Conservation (phyloP, 192 early-diverging fungal genomes). For the Podochytrium sp. region DNA sequence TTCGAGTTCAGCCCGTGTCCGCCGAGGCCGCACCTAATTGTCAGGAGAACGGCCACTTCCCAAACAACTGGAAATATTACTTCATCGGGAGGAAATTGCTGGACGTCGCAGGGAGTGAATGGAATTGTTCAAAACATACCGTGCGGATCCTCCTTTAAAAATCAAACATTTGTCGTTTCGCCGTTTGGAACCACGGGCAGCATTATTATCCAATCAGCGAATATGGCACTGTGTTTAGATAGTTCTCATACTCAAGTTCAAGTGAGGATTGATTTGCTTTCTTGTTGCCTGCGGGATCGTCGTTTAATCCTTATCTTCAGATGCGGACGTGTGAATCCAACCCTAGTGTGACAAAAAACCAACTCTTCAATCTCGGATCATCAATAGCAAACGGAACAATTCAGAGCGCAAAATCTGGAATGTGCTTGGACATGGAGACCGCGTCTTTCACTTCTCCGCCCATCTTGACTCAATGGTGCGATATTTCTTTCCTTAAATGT, state of each 20-base stretch:
- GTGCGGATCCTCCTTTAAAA: background rate
- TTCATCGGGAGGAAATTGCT: conserved; percentile 11
- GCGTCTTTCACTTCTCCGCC: background rate
- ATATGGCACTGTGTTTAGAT: background rate
- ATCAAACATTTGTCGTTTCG: background rate
- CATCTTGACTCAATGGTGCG: conserved; percentile 6
- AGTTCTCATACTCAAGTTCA: background rate
- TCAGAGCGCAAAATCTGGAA: conserved; percentile 7
- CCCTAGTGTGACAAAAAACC: background rate
- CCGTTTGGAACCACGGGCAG: background rate
- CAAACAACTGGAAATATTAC: background rate
- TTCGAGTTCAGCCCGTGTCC: background rate
- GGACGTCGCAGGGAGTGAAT: background rate
- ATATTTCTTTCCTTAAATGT: background rate
- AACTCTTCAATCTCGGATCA: background rate
- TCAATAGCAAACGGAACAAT: background rate
- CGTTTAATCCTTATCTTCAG: background rate
- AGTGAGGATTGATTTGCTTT: background rate
- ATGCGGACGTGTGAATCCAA: conserved; percentile 1
- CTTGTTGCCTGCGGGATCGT: background rate
- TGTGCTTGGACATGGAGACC: conserved; percentile 16
- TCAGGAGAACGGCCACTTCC: no score
- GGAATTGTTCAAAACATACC: background rate
- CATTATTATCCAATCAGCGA: background rate
- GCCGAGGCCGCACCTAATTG: no score